Evolutionary conservation across 352 stramenopile species (phyloP).

Genomic region (Pythium phragmiticola): DNA sequence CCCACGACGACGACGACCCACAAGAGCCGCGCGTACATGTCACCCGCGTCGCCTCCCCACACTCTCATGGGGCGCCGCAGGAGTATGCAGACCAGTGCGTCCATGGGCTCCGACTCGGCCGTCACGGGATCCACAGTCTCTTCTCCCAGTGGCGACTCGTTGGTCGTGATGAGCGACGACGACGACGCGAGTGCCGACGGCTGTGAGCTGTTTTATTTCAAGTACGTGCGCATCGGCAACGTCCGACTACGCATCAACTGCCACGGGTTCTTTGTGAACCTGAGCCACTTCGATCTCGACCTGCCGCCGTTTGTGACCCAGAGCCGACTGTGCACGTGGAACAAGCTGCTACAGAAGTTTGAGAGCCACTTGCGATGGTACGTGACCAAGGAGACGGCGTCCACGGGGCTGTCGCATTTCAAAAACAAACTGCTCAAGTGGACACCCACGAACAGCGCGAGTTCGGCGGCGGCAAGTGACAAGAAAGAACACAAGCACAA

Average conservation of each 20-base stretch:
- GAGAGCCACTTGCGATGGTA: constrained; percentile 83
- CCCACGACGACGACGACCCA: constrained; percentile 1
- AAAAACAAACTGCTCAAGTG: constrained; percentile 87
- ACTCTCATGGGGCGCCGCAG: constrained; percentile 11
- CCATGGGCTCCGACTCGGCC: constrained; percentile 11
- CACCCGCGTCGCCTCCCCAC: constrained; percentile 16
- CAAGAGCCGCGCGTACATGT: constrained; percentile 12
- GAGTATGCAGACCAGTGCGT: constrained; percentile 23
- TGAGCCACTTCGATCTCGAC: constrained; percentile 79
- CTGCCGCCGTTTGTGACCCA: constrained; percentile 78
- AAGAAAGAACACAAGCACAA: constrained; percentile 65
- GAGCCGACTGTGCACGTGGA: constrained; percentile 77
- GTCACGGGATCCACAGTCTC: constrained; percentile 8
- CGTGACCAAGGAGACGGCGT: constrained; percentile 79
- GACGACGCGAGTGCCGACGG: constrained; percentile 51
- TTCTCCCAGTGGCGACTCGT: not conserved
- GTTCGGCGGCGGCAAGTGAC: constrained; percentile 18
- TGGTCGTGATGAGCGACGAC: constrained; percentile 40
- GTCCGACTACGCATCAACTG: constrained; percentile 79
- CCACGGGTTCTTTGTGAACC: constrained; percentile 85
- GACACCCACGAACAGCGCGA: constrained; percentile 32
- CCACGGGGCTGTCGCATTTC: constrained; percentile 79
- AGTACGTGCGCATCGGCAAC: constrained; percentile 82
- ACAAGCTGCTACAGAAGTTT: constrained; percentile 82
- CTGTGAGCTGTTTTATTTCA: constrained; percentile 84